Conservation (phyloP, 345 rosid genomes). For the Carallia brachiata region DNA sequence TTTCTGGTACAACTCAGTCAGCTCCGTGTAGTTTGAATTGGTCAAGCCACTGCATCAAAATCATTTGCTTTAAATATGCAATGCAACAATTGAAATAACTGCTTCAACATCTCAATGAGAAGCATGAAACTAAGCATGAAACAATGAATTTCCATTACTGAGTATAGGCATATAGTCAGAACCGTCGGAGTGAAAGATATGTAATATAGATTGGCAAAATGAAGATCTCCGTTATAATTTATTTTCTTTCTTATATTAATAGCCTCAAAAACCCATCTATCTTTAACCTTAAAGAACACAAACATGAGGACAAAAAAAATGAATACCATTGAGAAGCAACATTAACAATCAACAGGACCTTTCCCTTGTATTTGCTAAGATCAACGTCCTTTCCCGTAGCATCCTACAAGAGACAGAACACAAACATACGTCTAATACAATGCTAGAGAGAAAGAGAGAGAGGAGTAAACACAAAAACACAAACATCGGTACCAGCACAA, state of each 20-base stretch:
- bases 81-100: too few species aligned
- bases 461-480: too few species aligned
- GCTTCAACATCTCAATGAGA: background rate
- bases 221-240: too few species aligned
- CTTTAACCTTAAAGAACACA: background rate
- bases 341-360: conserved; percentile 86
- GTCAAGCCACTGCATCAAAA: conserved; percentile 75
- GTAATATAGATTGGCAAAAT: too few species aligned
- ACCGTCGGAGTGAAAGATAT: too few species aligned
- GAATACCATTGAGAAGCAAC: conserved; percentile 94
- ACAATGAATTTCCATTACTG: background rate
- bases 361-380: conserved; percentile 76
- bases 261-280: background rate
- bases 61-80: conserved; percentile 1
- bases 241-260: background rate
- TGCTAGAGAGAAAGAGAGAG: background rate
- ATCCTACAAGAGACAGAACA: conserved; percentile 47
- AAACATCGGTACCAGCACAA: too few species aligned
- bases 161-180: background rate
- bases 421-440: background rate
- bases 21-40: conserved; percentile 87
- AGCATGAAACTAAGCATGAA: background rate
- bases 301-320: background rate
- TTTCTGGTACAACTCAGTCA: conserved; percentile 66
- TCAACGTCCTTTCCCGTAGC: conserved; percentile 70